Percentiles rank a stretch among this genome's conserved stretches.
phyloP scores from a whole-genome alignment of 805 yeast species.

The Starmerella vitae region DNA sequence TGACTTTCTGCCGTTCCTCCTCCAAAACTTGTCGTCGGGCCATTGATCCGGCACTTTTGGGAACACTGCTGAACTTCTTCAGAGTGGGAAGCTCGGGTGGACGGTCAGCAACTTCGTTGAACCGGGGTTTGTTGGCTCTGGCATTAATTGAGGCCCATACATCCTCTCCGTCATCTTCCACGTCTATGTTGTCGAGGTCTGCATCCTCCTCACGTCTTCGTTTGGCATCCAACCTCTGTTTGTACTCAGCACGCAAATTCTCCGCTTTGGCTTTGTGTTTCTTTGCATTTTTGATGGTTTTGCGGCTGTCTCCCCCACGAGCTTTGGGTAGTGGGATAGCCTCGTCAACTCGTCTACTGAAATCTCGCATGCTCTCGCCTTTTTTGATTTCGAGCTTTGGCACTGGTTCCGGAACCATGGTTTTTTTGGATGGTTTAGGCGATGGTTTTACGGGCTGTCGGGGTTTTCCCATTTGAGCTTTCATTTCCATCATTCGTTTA shows the following conservation, averaged over 20 bases:
- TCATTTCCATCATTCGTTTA: conserved; percentile 23
- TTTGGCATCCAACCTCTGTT: conserved; percentile 15
- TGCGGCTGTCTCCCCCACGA: conserved; percentile 25
- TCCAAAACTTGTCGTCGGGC: conserved; percentile 30
- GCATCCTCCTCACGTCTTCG: conserved; percentile 16
- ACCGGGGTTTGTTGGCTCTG: conserved; percentile 26
- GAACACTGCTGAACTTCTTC: conserved; percentile 27
- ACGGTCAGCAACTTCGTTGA: conserved; percentile 32
- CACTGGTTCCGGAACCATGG: conserved; percentile 4
- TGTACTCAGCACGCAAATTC: conserved; percentile 20
- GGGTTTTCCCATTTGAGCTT: conserved; percentile 4
- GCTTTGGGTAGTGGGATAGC: conserved; percentile 31
- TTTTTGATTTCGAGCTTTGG: conserved; percentile 13
- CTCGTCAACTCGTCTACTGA: conserved; percentile 30
- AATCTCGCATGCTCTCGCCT: conserved; percentile 31
- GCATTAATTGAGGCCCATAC: conserved; percentile 30
- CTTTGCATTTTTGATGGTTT: conserved; percentile 22
- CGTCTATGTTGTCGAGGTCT: conserved; percentile 22
- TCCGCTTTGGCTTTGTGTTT: conserved; percentile 22
- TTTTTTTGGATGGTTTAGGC: neutral
- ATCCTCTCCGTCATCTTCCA: conserved; percentile 30
- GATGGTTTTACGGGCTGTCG: conserved; percentile 1
- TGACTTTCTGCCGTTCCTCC: conserved; percentile 28
- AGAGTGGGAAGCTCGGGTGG: conserved; percentile 30
- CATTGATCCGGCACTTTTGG: conserved; percentile 31